phyloP scores from a whole-genome alignment of 805 yeast genomes.

The Tetrapisispora fleetii region DNA sequence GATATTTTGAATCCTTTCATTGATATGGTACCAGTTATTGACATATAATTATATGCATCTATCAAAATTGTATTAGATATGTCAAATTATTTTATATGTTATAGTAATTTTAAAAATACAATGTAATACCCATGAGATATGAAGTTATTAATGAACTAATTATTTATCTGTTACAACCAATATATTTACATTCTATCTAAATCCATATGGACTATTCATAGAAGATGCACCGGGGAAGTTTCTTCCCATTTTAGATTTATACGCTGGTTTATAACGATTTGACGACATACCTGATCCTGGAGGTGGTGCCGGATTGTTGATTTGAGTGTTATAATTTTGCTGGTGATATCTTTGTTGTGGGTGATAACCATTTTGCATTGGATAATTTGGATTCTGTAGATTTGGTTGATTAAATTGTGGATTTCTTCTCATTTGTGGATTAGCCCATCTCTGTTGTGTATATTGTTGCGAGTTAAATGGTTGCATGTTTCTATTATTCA shows the following conservation, averaged over 20 bases:
- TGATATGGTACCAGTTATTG: background rate
- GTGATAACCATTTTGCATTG: constrained; percentile 9
- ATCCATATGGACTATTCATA: constrained; percentile 37
- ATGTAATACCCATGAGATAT: too few species aligned
- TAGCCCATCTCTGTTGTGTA: background rate
- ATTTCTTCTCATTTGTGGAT: constrained; percentile 14
- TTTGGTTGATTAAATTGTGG: constrained; percentile 7
- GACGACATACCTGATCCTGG: constrained; percentile 26
- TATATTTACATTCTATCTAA: constrained; percentile 17
- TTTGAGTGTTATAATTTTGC: constrained; percentile 6
- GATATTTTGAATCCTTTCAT: background rate
- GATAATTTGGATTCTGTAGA: background rate
- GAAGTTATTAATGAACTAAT: too few species aligned
- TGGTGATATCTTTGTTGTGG: constrained; percentile 11
- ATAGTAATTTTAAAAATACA: too few species aligned
- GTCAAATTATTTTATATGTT: too few species aligned
- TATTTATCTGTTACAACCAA: background rate
- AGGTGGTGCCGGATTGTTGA: constrained; percentile 3
- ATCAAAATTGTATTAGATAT: background rate
- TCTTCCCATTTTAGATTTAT: constrained; percentile 29
- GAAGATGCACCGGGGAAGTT: constrained; percentile 37
- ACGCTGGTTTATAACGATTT: constrained; percentile 31
- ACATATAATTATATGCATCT: background rate
- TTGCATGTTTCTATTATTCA: background rate
- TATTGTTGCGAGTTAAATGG: background rate